Conservation (phyloP, 495 filamentous ascomycete species). For the Aspergillus taichungensis region DNA sequence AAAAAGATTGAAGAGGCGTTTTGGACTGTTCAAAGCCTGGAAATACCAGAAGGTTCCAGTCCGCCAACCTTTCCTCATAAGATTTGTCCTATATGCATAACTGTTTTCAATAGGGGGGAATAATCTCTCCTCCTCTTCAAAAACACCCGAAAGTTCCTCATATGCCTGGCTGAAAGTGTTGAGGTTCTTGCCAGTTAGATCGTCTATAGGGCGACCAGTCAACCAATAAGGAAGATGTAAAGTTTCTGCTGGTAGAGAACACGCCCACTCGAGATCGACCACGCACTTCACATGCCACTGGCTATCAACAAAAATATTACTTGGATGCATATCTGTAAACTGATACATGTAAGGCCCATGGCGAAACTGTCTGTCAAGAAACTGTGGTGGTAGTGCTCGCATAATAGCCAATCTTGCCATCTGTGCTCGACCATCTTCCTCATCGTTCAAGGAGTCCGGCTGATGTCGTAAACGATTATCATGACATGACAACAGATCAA, state of each 20-base stretch:
- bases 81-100: slow-evolving; percentile 3
- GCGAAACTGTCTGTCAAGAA: slow-evolving; percentile 10
- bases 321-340: slow-evolving; percentile 19
- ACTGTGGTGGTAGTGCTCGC: slow-evolving; percentile 16
- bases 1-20: slow-evolving; percentile 12
- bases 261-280: slow-evolving; percentile 21
- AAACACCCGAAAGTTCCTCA: slow-evolving; percentile 8
- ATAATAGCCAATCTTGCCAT: slow-evolving; percentile 18
- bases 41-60: slow-evolving; percentile 20
- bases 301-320: slow-evolving; percentile 30
- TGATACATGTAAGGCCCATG: slow-evolving; percentile 16
- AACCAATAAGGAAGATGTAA: slow-evolving; percentile 24
- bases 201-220: slow-evolving; percentile 14
- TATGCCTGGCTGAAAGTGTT: slow-evolving; percentile 1
- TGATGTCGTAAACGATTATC: slow-evolving; percentile 19
- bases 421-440: slow-evolving; percentile 17
- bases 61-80: slow-evolving; percentile 14
- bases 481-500: slow-evolving; percentile 22
- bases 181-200: slow-evolving; percentile 2
- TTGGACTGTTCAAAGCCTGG: slow-evolving; percentile 16
- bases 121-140: slow-evolving; percentile 6
- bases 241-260: slow-evolving; percentile 15
- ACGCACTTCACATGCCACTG: slow-evolving; percentile 15
- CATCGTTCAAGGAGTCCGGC: slow-evolving; percentile 18
- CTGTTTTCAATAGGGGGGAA: background rate